A percentile compares a stretch with the other conserved stretches of the same genome.
These are phyloP conservation scores for Trichoderma guizhouense DNA, from an alignment of 2,329 filamentous ascomycete species.

Conservation along the genomic window DNA sequence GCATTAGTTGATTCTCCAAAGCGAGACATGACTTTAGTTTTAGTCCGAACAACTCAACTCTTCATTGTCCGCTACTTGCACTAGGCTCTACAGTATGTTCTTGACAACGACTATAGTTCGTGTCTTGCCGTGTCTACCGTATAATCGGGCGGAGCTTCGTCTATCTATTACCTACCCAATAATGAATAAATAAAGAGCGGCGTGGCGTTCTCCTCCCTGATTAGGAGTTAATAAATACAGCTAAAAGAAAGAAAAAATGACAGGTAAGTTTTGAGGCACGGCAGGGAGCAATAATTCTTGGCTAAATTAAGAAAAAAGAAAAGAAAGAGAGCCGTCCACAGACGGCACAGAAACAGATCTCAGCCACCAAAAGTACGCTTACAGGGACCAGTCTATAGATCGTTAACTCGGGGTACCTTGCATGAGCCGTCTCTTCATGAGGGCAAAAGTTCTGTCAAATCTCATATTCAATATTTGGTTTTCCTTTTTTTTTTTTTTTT, in stretches of 20 bases:
- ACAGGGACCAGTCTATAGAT: neutral
- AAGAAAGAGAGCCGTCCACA: neutral
- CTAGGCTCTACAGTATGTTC: neutral
- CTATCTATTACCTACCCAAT: neutral
- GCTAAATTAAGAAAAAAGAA: neutral
- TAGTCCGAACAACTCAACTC: neutral
- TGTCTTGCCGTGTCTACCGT: neutral
- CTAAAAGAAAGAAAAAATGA: neutral
- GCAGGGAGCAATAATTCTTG: neutral
- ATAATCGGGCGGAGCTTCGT: neutral
- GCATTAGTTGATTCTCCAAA: neutral
- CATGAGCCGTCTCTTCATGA: constrained; percentile 2
- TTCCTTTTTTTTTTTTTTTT: neutral
- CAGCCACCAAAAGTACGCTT: neutral
- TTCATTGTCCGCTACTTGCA: neutral
- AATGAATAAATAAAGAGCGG: neutral
- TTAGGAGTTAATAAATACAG: neutral
- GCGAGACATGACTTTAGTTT: neutral
- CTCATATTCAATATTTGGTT: neutral
- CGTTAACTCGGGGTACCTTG: neutral
- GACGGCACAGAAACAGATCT: constrained; percentile 11
- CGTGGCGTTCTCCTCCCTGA: constrained; percentile 6
- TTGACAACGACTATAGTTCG: neutral
- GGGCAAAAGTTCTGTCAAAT: neutral
- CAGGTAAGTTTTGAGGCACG: neutral